These are phyloP conservation scores for Phytophthora syringae DNA, from an alignment of 352 stramenopile genomes.

Conservation along the genomic window DNA sequence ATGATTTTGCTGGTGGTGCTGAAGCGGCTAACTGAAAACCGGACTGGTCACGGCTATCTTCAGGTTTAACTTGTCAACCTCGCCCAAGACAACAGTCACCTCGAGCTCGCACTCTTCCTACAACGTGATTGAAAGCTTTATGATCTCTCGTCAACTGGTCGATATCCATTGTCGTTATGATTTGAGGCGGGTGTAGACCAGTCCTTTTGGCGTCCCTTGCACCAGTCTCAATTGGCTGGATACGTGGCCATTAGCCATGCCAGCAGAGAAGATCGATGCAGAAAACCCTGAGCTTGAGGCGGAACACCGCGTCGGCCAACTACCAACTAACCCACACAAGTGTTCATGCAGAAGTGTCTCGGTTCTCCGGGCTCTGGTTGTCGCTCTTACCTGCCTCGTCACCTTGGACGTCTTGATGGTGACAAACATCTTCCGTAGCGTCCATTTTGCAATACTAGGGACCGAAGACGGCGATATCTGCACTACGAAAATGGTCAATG, in stretches of 20 bases:
- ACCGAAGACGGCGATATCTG: constrained; percentile 1
- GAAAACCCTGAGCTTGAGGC: neutral
- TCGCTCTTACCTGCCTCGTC: constrained; percentile 9
- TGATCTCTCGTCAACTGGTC: neutral
- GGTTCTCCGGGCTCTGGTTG: neutral
- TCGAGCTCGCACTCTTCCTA: neutral
- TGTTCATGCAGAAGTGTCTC: neutral
- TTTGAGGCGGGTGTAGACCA: neutral
- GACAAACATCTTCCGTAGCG: constrained; percentile 7
- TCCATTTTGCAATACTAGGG: neutral
- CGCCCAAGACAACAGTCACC: neutral
- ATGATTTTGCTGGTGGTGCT: neutral
- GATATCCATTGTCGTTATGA: neutral
- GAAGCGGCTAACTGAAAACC: neutral
- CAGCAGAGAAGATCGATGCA: neutral
- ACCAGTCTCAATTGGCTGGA: too few relatives aligned
- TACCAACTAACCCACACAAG: neutral
- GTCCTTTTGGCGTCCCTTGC: neutral
- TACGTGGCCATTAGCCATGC: neutral
- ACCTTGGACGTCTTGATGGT: constrained; percentile 13
- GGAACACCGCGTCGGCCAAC: too few relatives aligned
- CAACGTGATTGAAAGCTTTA: neutral
- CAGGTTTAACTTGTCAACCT: neutral
- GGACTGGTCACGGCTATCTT: neutral
- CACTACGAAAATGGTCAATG: constrained; percentile 1